Evolutionary conservation across 805 yeast genomes (phyloP).

Genomic region (Scheffersomyces ergatensis): DNA sequence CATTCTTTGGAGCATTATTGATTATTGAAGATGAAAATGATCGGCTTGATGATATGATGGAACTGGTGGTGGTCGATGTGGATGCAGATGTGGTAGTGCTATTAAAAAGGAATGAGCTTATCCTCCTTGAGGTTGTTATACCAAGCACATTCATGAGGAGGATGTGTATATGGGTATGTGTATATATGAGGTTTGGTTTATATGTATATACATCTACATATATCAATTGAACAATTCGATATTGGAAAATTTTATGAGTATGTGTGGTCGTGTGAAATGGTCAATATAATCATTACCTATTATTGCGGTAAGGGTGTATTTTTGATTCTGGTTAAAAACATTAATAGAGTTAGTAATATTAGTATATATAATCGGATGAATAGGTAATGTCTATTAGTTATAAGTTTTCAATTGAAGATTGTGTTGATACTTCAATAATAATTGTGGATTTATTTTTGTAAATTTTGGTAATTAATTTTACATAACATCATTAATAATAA

Average conservation of each 20-base stretch:
- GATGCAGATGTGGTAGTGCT: neutral
- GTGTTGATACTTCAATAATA: no score
- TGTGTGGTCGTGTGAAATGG: neutral
- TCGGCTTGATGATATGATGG: constrained; percentile 4
- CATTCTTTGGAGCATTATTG: constrained; percentile 3
- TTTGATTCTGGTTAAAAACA: no score
- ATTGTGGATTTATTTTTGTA: no score
- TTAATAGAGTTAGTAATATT: no score
- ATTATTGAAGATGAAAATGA: constrained; percentile 4
- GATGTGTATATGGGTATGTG: neutral
- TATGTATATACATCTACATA: neutral
- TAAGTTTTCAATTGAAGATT: no score
- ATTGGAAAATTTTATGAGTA: neutral
- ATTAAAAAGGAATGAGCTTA: no score
- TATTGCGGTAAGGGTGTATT: neutral
- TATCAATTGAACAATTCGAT: neutral
- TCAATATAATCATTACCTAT: neutral
- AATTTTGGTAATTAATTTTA: no score
- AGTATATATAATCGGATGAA: no score
- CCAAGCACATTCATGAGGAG: neutral
- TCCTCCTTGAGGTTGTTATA: neutral
- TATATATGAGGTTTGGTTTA: neutral
- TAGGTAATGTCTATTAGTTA: no score
- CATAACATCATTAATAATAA: no score
- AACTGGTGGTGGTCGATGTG: neutral